Evolutionary conservation across 805 yeast species (phyloP).

Genomic region (Yarrowia phangngaensis): DNA sequence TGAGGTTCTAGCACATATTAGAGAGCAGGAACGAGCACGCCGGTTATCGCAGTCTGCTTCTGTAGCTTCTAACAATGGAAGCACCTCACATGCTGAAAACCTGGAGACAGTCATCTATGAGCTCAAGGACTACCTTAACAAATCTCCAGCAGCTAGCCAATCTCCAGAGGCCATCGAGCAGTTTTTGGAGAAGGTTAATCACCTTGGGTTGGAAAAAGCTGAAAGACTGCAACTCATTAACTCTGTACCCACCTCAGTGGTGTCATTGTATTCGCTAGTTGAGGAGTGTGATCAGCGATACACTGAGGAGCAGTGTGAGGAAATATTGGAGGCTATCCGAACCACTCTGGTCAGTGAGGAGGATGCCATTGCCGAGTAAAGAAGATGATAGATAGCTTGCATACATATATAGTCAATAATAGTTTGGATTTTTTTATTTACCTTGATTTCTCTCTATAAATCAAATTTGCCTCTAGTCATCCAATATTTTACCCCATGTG

Average conservation of each 20-base stretch:
- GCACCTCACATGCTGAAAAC: slow-evolving; percentile 31
- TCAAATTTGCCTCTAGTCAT: too few relatives aligned
- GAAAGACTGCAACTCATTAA: slow-evolving; percentile 84
- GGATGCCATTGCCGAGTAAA: slow-evolving; percentile 13
- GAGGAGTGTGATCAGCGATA: slow-evolving; percentile 93
- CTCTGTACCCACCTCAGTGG: slow-evolving; percentile 73
- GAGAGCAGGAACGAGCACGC: slow-evolving; percentile 40
- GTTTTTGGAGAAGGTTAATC: slow-evolving; percentile 44
- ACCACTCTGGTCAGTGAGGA: slow-evolving; percentile 4
- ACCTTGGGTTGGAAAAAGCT: slow-evolving; percentile 64
- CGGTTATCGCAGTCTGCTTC: slow-evolving; percentile 22
- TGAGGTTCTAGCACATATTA: slow-evolving; percentile 58
- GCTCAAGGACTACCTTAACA: slow-evolving; percentile 42
- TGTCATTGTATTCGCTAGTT: slow-evolving; percentile 69
- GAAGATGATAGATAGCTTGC: too few relatives aligned
- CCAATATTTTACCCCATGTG: too few relatives aligned
- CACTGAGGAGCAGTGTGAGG: slow-evolving; percentile 58
- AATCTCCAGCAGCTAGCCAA: slow-evolving; percentile 43
- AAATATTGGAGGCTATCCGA: slow-evolving; percentile 48
- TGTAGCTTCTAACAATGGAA: slow-evolving; percentile 8
- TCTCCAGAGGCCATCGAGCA: slow-evolving; percentile 37
- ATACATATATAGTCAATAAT: too few relatives aligned
- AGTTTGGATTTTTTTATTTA: slow-evolving; percentile 7
- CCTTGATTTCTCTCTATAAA: neutral
- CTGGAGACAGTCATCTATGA: slow-evolving; percentile 40